Conservation (phyloP, 129 eudicot genomes). For the Rutidosis leptorrhynchoides region DNA sequence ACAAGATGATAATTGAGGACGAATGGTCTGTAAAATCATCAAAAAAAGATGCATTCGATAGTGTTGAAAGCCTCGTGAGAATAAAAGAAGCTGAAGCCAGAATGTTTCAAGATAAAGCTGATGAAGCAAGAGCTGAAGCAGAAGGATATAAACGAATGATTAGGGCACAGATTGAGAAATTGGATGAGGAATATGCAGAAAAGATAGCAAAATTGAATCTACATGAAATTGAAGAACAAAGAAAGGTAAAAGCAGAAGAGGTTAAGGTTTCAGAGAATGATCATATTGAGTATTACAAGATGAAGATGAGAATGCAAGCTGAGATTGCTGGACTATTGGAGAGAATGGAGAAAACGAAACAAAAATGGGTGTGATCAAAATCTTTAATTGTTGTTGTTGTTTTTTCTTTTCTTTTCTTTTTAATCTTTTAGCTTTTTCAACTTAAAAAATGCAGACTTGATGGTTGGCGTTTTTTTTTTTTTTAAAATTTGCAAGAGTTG, state of each 20-base stretch:
- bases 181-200: constrained; percentile 68
- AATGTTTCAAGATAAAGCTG: constrained; percentile 79
- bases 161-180: constrained; percentile 52
- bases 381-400: neutral
- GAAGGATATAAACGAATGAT: constrained; percentile 57
- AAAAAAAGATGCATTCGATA: constrained; percentile 57
- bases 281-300: constrained; percentile 69
- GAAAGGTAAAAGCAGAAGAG: constrained; percentile 61
- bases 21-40: constrained; percentile 72
- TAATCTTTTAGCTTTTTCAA: neutral
- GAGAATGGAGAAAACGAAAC: constrained; percentile 87
- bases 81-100: constrained; percentile 81
- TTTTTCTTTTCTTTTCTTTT: too few relatives aligned
- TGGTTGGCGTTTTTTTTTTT: neutral
- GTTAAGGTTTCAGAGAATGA: constrained; percentile 62
- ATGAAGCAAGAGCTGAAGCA: constrained; percentile 72
- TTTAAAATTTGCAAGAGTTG: constrained; percentile 13
- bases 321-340: constrained; percentile 77
- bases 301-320: constrained; percentile 87
- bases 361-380: constrained; percentile 46
- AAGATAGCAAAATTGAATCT: constrained; percentile 56
- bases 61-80: constrained; percentile 75
- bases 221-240: constrained; percentile 62
- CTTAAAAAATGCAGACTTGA: constrained; percentile 5
- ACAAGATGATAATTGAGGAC: constrained; percentile 51